Evolutionary conservation across 176 grass and related monocot genomes (phyloP), one percentile per base, ranked within the genome.

Genomic region (Phoenix roebelenii): DNA sequence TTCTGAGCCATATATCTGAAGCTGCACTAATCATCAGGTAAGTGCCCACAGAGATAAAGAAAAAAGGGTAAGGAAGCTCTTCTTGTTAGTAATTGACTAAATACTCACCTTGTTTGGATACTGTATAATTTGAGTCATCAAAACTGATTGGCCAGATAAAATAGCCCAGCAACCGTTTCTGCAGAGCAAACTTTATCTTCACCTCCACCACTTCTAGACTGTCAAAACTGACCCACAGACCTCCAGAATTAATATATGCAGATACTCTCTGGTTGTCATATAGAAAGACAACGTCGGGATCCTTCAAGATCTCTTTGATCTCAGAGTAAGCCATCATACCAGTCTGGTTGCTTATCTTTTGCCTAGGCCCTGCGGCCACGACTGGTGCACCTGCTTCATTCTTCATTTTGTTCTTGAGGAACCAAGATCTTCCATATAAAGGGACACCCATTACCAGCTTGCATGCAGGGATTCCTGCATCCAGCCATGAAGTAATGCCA

Each of bases 101-200:
- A 54, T 16, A 29, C 60, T 80, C 20, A 90, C 92, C 87, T 80
- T 66, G 60, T 73, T 72, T 76, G 10, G 92, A 80, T 49, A 88
- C 24, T 10, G 84, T 85, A 76, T 72, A 73, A 52, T 80, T 78
- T 22, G 80, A 73, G 16, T 97, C 72, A 25, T 97, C 87, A 24
- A 82, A 97, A 72, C 79, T 97, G 15, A 91, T 69, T 4, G 87
- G 87, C 87, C 84, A 97, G 7, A 97, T 68, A 78, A 88, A 85
- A 78, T 90, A 97, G 19, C 84, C 92, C 15, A 64, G 83, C 50
- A 97, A 60, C 4, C 66, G 32, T 9, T 65, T 49, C 0, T 60
- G 55, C 5, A 49, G 64, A 30, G 78, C 84, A 63, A 97, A 97
- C 14, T 50, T 70, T 3, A 97, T 80, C 74, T 97, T 97, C 74